Evolutionary conservation across 495 filamentous ascomycete species (phyloP), one percentile per base, ranked within the genome.

Genomic region (Penicillium alfredii): DNA sequence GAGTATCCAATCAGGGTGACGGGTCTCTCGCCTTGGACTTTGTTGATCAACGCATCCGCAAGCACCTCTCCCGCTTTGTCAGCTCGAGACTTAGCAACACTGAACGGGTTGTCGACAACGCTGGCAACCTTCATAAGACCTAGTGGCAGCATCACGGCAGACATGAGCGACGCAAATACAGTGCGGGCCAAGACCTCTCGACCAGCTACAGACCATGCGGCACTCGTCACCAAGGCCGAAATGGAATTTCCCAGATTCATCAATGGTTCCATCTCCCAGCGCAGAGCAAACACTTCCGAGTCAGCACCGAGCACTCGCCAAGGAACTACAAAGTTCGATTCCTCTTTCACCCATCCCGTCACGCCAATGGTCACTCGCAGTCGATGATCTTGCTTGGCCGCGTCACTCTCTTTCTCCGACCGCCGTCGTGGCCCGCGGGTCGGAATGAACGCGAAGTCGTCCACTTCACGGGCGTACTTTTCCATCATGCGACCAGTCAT

Each of bases 81-180:
- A 13, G 85, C 79, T 31, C 88, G 74, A 18, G 78, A 69, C 56
- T 85, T 89, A 7, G 81, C 86, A 20, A 92, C 72, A 36, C 73
- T 84, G 72, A 94, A 98, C 0, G 86, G 86, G 58, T 94, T 94
- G 49, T 96, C 92, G 19, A 94, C 75, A 15, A 95, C 66, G 20
- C 82, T 74, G 36, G 82, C 78, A 30, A 90, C 71, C 56, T 93
- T 88, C 35, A 95, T 55, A 4, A 98, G 63, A 22, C 74, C 72
- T 6, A 86, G 46, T 0, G 92, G 92, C 77, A 92, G 87, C 14
- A 85, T 61, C 1, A 81, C 78, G 0, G 80, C 80, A 6, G 77
- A 74, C 42, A 73, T 71, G 11, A 97, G 54, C 5, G 78, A 72
- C 1, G 79, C 76, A 47, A 94, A 88, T 17, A 94, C 74, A 0